These are phyloP conservation scores for Xylaria sp. DNA, from an alignment of 495 filamentous ascomycete species.

Conservation along the genomic window DNA sequence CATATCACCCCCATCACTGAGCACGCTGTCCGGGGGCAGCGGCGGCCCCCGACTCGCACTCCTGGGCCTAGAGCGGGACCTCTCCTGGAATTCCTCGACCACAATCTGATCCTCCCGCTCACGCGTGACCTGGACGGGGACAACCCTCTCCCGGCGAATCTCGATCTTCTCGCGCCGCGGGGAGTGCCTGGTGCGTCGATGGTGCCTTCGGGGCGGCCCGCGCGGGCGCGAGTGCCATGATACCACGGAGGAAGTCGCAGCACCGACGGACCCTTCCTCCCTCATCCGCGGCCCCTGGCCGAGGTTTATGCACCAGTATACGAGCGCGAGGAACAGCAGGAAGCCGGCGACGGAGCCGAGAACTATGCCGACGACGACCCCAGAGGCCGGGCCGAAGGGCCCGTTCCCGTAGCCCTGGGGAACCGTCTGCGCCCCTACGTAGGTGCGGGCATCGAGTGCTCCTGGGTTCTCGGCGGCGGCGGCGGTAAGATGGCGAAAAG, in stretches of 20 bases:
- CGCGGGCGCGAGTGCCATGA: constrained; percentile 41
- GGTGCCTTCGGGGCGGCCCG: constrained; percentile 32
- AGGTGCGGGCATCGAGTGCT: constrained; percentile 31
- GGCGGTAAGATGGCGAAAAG: not conserved
- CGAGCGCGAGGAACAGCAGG: constrained; percentile 74
- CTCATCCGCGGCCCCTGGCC: constrained; percentile 41
- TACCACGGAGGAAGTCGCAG: constrained; percentile 33
- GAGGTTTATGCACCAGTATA: constrained; percentile 72
- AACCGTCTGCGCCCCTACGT: constrained; percentile 51
- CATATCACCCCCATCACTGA: constrained; percentile 48
- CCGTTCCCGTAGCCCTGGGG: constrained; percentile 72
- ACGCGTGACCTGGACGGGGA: constrained; percentile 37
- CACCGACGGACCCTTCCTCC: constrained; percentile 43
- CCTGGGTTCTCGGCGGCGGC: not conserved
- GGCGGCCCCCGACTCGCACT: constrained; percentile 31
- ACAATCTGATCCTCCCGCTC: constrained; percentile 44
- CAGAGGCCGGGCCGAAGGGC: constrained; percentile 65
- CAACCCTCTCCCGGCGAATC: constrained; percentile 41
- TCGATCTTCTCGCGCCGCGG: constrained; percentile 45
- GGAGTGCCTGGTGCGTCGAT: constrained; percentile 29
- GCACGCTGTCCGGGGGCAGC: constrained; percentile 20
- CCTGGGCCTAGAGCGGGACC: constrained; percentile 24
- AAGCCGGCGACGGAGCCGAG: constrained; percentile 86
- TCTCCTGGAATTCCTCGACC: constrained; percentile 44
- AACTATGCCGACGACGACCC: constrained; percentile 82